Conservation (phyloP, 768 basidiomycete species). For the Lepiota subincarnata region DNA sequence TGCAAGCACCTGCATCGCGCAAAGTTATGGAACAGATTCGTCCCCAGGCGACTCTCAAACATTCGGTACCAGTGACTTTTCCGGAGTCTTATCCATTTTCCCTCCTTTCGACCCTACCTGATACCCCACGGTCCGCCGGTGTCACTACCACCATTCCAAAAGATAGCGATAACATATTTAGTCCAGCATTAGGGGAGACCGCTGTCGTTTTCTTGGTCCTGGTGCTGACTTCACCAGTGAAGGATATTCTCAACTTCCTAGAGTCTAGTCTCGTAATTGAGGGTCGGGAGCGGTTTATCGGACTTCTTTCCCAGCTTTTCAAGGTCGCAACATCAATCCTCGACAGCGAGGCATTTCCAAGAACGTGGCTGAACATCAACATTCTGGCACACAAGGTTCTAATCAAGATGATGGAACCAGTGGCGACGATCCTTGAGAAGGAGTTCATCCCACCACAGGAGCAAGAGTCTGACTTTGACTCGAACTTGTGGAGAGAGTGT, state of each 20-base stretch:
- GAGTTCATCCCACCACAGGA: constrained; percentile 75
- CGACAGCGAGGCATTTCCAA: constrained; percentile 84
- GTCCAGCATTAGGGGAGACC: constrained; percentile 78
- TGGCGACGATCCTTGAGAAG: constrained; percentile 70
- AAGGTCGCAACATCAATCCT: constrained; percentile 77
- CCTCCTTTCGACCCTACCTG: constrained; percentile 64
- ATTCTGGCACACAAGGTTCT: constrained; percentile 84
- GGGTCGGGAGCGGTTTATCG: constrained; percentile 73
- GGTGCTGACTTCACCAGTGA: constrained; percentile 72
- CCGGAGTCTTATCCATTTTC: constrained; percentile 94
- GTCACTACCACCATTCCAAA: constrained; percentile 34
- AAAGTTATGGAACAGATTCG: constrained; percentile 67
- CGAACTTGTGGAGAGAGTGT: constrained; percentile 74
- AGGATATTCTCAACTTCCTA: constrained; percentile 73
- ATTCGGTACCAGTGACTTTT: constrained; percentile 73
- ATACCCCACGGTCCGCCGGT: constrained; percentile 33
- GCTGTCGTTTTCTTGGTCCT: constrained; percentile 82
- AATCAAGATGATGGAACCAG: constrained; percentile 83
- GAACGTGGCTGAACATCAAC: constrained; percentile 88
- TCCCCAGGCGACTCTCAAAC: constrained; percentile 52
- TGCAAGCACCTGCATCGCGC: constrained; percentile 61
- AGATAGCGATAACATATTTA: constrained; percentile 54
- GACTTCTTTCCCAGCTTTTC: constrained; percentile 74
- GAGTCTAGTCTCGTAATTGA: constrained; percentile 84
- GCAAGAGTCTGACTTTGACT: constrained; percentile 65